Evolutionary conservation across 2,329 filamentous ascomycete genomes (phyloP).

Genomic region (Oidium heveae): DNA sequence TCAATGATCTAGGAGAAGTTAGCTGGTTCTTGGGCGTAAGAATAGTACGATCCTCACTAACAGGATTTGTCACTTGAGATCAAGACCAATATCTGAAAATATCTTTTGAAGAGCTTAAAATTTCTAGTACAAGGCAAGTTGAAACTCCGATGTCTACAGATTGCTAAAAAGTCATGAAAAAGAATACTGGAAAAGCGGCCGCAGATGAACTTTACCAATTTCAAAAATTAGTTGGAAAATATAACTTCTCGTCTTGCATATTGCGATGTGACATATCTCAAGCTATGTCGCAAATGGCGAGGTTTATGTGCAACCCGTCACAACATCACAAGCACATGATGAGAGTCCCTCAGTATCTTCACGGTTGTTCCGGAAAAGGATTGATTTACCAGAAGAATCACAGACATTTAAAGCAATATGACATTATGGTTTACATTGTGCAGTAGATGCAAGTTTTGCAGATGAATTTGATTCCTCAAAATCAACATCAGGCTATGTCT

Average conservation of each 20-base stretch:
- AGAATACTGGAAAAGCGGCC: neutral
- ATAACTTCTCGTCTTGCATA: neutral
- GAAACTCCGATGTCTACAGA: neutral
- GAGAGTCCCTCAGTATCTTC: neutral
- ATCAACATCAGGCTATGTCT: neutral
- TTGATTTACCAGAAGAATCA: neutral
- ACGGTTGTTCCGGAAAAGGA: neutral
- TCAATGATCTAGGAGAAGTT: neutral
- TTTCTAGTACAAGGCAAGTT: neutral
- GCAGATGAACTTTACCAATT: neutral
- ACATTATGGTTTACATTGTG: neutral
- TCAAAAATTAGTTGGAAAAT: neutral
- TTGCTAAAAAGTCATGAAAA: neutral
- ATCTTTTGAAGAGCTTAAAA: neutral
- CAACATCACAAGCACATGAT: neutral
- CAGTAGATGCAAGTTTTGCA: neutral
- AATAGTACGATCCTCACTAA: neutral
- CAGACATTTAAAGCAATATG: neutral
- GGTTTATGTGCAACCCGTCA: neutral
- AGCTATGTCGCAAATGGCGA: neutral
- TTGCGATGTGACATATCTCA: neutral
- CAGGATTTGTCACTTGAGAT: neutral
- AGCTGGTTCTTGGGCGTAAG: neutral
- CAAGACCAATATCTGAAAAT: neutral
- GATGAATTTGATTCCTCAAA: neutral